Conservation (phyloP, 257 asterid genomes). For the Vinca minor region DNA sequence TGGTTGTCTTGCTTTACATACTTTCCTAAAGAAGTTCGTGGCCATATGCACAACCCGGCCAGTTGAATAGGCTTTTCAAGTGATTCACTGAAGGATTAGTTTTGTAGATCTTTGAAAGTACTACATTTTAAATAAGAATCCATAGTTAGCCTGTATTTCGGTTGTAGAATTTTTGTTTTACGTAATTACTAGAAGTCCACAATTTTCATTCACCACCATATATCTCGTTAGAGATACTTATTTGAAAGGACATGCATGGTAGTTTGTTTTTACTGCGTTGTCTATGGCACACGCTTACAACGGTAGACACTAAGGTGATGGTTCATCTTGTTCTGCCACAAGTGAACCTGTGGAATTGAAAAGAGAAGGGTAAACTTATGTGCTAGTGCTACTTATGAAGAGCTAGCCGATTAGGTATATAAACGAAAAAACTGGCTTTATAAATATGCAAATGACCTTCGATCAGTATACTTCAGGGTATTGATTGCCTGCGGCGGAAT, state of each 20-base stretch:
- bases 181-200: not conserved
- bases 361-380: not conserved
- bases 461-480: not conserved
- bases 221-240: not conserved
- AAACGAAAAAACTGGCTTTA: not conserved
- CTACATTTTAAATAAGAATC: not conserved
- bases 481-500: slow-evolving; percentile 1
- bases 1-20: not conserved
- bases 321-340: not conserved
- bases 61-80: not conserved
- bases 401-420: not conserved
- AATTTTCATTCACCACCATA: not conserved
- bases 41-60: not conserved
- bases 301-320: not conserved
- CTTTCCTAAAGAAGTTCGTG: not conserved
- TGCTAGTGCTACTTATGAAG: not conserved
- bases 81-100: not conserved
- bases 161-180: not conserved
- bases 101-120: not conserved
- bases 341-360: not conserved
- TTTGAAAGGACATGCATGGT: not conserved
- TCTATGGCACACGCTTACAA: not conserved
- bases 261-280: too few species aligned
- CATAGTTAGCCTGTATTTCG: not conserved
- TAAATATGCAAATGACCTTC: not conserved